Percentiles rank a stretch among this genome's conserved stretches.
Evolutionary conservation across 176 grass and related monocot species (phyloP).

Genomic region (Otatea glauca): DNA sequence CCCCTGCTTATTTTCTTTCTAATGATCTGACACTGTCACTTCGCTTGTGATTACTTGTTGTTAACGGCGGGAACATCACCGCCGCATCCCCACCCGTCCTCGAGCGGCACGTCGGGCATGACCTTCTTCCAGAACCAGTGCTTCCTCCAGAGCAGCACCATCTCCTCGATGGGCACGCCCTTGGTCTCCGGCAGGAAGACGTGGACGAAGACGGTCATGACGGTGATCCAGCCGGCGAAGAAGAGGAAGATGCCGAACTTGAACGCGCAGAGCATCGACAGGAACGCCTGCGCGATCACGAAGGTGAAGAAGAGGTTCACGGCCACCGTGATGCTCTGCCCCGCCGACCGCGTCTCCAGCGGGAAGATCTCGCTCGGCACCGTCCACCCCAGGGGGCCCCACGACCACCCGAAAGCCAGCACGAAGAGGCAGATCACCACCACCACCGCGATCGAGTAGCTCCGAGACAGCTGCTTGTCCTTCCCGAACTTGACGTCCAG

Average conservation of each 20-base stretch:
- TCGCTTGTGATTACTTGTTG: conserved; percentile 8
- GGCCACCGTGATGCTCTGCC: conserved; percentile 94
- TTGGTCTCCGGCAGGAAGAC: conserved; percentile 96
- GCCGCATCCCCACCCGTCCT: conserved; percentile 46
- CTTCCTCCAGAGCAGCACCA: conserved; percentile 88
- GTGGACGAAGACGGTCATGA: conserved; percentile 81
- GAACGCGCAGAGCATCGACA: conserved; percentile 70
- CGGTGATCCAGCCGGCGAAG: conserved; percentile 77
- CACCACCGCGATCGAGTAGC: conserved; percentile 75
- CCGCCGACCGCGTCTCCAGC: conserved; percentile 83
- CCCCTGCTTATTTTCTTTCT: not conserved
- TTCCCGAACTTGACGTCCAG: conserved; percentile 66
- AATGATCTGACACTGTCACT: not conserved
- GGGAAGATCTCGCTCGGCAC: conserved; percentile 95
- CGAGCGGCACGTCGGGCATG: conserved; percentile 56
- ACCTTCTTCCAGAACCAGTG: conserved; percentile 91
- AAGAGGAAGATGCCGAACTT: conserved; percentile 96
- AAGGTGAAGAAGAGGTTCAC: conserved; percentile 88
- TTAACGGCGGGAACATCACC: not conserved
- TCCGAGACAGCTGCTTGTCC: conserved; percentile 70
- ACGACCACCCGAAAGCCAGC: conserved; percentile 87
- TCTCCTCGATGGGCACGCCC: conserved; percentile 97
- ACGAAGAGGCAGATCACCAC: conserved; percentile 92
- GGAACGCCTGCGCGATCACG: conserved; percentile 76
- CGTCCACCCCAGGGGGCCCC: conserved; percentile 92